Percentiles rank a stretch among this genome's conserved stretches.
phyloP scores from a whole-genome alignment of 768 basidiomycete genomes.

The Leccinum truebloodii region DNA sequence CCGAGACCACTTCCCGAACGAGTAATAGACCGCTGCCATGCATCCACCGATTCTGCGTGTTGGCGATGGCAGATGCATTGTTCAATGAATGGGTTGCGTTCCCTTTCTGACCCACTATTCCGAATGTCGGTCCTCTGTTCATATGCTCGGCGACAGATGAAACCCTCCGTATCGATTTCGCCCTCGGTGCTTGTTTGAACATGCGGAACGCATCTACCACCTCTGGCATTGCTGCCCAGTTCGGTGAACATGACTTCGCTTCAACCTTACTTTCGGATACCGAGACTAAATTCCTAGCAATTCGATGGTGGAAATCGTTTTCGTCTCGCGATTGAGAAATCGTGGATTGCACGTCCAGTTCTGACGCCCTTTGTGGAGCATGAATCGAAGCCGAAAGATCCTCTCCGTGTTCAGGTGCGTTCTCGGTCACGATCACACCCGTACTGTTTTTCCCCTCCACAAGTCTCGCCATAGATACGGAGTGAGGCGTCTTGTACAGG shows the following conservation, averaged over 20 bases:
- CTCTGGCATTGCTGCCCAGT: conserved; percentile 23
- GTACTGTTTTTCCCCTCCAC: not conserved
- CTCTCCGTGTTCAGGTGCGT: not conserved
- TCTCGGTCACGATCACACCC: not conserved
- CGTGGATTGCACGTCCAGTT: not conserved
- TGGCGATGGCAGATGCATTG: conserved; percentile 8
- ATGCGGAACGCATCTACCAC: conserved; percentile 18
- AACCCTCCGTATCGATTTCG: conserved; percentile 7
- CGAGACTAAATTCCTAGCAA: not conserved
- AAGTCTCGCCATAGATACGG: not conserved
- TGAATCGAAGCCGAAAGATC: conserved; percentile 16
- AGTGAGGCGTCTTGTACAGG: not conserved
- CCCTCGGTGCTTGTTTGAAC: conserved; percentile 11
- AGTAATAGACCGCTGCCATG: conserved; percentile 9
- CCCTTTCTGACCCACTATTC: conserved; percentile 19
- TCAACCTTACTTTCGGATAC: not conserved
- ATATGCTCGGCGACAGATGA: conserved; percentile 7
- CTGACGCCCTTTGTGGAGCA: conserved; percentile 4
- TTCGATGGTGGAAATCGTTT: not conserved
- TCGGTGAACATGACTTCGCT: not conserved
- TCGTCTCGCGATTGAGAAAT: not conserved
- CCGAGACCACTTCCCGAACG: conserved; percentile 17
- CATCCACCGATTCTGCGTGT: conserved; percentile 9
- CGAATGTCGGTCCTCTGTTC: conserved; percentile 3
- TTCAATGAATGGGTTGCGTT: conserved; percentile 18